Percentiles rank a stretch among this genome's conserved stretches.
Evolutionary conservation across 805 yeast genomes (phyloP).

Genomic region (Wickerhamomyces ciferrii): DNA sequence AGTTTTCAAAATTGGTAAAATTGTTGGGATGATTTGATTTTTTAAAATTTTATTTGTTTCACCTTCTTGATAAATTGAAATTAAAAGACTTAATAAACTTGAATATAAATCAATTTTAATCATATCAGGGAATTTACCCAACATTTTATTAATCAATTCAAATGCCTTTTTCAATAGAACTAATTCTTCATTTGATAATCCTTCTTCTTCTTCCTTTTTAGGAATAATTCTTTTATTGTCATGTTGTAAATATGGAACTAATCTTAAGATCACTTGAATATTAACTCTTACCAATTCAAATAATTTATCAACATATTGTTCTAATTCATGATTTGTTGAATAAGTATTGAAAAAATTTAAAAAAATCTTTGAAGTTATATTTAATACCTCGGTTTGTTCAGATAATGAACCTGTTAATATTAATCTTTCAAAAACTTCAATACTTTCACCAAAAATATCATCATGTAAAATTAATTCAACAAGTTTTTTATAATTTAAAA

Average conservation of each 20-base stretch:
- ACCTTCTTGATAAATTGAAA: conserved; percentile 43
- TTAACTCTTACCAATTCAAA: conserved; percentile 76
- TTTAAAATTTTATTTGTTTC: conserved; percentile 17
- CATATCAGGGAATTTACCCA: conserved; percentile 57
- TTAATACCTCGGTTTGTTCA: conserved; percentile 43
- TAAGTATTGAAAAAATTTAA: conserved; percentile 33
- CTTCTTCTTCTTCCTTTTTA: conserved; percentile 1
- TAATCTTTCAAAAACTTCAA: conserved; percentile 72
- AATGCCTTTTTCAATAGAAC: conserved; percentile 43
- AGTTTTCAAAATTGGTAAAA: conserved; percentile 46
- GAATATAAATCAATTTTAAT: conserved; percentile 69
- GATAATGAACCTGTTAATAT: conserved; percentile 47
- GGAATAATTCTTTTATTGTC: not conserved
- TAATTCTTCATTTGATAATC: conserved; percentile 25
- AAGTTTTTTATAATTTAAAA: conserved; percentile 53
- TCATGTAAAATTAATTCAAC: conserved; percentile 59
- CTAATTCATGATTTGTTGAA: conserved; percentile 34
- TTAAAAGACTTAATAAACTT: conserved; percentile 60
- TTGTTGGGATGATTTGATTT: conserved; percentile 42
- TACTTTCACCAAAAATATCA: conserved; percentile 64
- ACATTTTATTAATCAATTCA: conserved; percentile 54
- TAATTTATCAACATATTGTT: conserved; percentile 65
- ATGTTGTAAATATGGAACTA: conserved; percentile 37
- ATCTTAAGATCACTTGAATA: conserved; percentile 53
- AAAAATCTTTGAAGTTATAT: conserved; percentile 55